These are phyloP conservation scores for Takashimella tepidaria DNA, from an alignment of 1,284 basidiomycete species.

Conservation along the genomic window DNA sequence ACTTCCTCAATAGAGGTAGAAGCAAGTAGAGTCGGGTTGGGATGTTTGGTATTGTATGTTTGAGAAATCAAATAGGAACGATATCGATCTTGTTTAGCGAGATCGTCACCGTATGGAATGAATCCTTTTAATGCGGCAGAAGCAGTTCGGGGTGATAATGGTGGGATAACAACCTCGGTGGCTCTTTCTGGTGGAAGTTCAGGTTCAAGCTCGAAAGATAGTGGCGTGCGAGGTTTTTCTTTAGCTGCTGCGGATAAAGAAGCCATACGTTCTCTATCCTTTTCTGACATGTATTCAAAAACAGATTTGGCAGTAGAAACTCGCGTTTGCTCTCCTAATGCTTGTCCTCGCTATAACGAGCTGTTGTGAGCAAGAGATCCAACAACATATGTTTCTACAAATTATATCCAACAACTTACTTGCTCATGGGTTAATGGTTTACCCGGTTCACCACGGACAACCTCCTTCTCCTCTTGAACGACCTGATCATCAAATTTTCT, in stretches of 20 bases:
- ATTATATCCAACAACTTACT: constrained; percentile 18
- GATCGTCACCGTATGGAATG: constrained; percentile 77
- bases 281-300: constrained; percentile 87
- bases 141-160: constrained; percentile 65
- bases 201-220: constrained; percentile 18
- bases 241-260: constrained; percentile 51
- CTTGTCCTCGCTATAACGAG: constrained; percentile 61
- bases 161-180: constrained; percentile 55
- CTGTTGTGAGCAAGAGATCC: background rate
- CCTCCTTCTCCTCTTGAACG: constrained; percentile 37
- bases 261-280: constrained; percentile 78
- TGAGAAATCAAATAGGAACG: constrained; percentile 73
- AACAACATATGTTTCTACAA: no score
- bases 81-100: constrained; percentile 78
- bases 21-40: constrained; percentile 53
- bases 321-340: constrained; percentile 76
- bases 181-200: constrained; percentile 17
- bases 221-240: constrained; percentile 13
- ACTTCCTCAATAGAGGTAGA: constrained; percentile 63
- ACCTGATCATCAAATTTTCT: constrained; percentile 54
- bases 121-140: constrained; percentile 82
- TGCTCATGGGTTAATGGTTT: constrained; percentile 39
- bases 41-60: constrained; percentile 49
- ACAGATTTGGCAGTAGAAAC: constrained; percentile 56
- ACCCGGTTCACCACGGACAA: constrained; percentile 28